phyloP scores from a whole-genome alignment of 2,329 filamentous ascomycete species.

The Penicillium sp. region DNA sequence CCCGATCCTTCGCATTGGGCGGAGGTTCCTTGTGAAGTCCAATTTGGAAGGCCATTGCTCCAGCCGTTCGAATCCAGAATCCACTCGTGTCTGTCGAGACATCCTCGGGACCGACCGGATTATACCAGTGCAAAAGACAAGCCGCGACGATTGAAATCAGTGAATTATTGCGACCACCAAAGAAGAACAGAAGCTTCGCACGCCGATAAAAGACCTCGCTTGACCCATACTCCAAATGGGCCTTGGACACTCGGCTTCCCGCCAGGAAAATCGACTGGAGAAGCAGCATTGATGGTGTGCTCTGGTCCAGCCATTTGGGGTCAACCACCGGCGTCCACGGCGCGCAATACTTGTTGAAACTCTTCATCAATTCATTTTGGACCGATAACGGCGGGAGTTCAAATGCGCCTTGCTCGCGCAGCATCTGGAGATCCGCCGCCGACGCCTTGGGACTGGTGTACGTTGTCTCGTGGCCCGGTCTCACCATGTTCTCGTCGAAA shows the following conservation, averaged over 20 bases:
- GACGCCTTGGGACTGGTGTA: conserved; percentile 29
- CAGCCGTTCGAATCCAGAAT: conserved; percentile 49
- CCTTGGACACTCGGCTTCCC: conserved; percentile 44
- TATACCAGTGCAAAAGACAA: conserved; percentile 50
- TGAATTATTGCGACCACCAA: conserved; percentile 41
- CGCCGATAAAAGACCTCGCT: conserved; percentile 38
- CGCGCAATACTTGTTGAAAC: conserved; percentile 46
- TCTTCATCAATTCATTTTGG: conserved; percentile 44
- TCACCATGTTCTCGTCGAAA: conserved; percentile 37
- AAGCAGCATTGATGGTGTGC: conserved; percentile 32
- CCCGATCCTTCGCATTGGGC: conserved; percentile 37
- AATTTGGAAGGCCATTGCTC: conserved; percentile 48
- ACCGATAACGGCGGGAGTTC: conserved; percentile 32
- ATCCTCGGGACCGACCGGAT: conserved; percentile 47
- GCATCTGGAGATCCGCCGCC: conserved; percentile 28
- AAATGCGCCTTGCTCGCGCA: conserved; percentile 31
- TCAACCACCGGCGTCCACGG: conserved; percentile 50
- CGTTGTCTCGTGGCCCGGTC: conserved; percentile 30
- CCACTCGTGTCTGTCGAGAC: conserved; percentile 47
- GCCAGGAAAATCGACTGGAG: conserved; percentile 47
- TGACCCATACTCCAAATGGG: conserved; percentile 37
- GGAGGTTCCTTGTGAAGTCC: conserved; percentile 48
- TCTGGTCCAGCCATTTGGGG: conserved; percentile 44
- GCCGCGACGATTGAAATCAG: conserved; percentile 47
- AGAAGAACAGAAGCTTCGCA: conserved; percentile 41